Base-by-base conservation (phyloP, 179 eudicot species). In the Nepenthes alata region DNA sequence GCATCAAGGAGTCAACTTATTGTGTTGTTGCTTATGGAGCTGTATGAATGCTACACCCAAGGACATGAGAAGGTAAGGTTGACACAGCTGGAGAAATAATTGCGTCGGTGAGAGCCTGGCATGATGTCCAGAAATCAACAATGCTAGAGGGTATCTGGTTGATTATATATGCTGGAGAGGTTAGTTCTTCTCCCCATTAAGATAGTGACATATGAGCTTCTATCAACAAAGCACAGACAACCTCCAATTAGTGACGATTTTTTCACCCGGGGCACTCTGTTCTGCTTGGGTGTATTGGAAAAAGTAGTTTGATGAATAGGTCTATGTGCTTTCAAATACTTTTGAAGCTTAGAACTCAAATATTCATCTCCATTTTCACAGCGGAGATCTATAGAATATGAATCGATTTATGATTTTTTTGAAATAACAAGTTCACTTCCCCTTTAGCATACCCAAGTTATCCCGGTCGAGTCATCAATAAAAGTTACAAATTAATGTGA, bases 281-380 rank as follows among this genome's bases (percentile, higher is more conserved):
- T 72, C 3, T 67, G 68, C 15, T 72, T 60, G 3, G 68, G 72
- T 10, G 66, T 73, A 53, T 60, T 13, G 1, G 62, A 12, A 55
- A 65, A 73, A 36, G 58, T 62, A 36, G 68, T 73, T 54, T 73
- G 72, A 68, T 63, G 72, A 62, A 59, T 34, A 47, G 35, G 50
- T 5, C 72, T 57, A 12, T 63, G 59, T 6, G 11, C 14, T 15
- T 53, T 50, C 4, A 67, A 47, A 53, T 53, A 52, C 6, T 36
- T 9, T 34, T 62, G 12, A 1, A 66, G 5, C 2, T 55, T 53
- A 34, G 10, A 35, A 47, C 14, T 66, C 2, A 10, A 0, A 62
- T 55, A 72, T 25, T 72, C 67, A 5, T 59, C 59, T 2, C 70
- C 63, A 57, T 71, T 71, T 12, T 65, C 75, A 44, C 41, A 45